Evolutionary conservation across 441 rosid genomes (phyloP).

Genomic region (Rhodomyrtus psidioides): DNA sequence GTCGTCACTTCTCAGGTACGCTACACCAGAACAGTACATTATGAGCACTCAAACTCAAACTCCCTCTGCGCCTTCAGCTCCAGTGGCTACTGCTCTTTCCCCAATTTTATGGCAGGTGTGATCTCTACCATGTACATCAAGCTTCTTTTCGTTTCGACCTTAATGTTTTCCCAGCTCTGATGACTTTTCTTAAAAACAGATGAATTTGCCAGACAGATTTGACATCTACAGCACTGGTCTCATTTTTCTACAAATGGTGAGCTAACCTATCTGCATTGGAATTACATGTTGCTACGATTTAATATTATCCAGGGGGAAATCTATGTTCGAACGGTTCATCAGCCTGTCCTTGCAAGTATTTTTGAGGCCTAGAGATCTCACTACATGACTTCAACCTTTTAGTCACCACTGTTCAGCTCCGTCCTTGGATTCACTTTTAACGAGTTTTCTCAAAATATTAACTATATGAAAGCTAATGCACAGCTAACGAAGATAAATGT

Average conservation of each 20-base stretch:
- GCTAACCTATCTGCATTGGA: too few species aligned
- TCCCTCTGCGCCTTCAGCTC: conserved; percentile 96
- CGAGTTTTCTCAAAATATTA: not conserved
- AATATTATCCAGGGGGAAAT: too few species aligned
- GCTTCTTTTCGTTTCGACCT: not conserved
- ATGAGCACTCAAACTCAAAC: conserved; percentile 99
- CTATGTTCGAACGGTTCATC: not conserved
- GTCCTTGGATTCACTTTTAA: not conserved
- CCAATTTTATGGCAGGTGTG: conserved; percentile 95
- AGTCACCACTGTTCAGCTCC: not conserved
- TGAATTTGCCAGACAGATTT: conserved; percentile 92
- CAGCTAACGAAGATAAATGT: not conserved
- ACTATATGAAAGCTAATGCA: not conserved
- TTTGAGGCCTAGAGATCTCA: not conserved
- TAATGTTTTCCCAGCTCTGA: not conserved
- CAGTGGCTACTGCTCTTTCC: conserved; percentile 91
- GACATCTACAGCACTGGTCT: too few species aligned
- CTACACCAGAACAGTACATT: conserved; percentile 97
- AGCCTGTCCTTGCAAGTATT: not conserved
- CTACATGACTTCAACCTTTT: not conserved
- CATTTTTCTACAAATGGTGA: too few species aligned
- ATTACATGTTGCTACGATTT: too few species aligned
- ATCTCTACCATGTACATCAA: not conserved
- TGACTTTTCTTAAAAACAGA: conserved; percentile 33
- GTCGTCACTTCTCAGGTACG: conserved; percentile 38